Evolutionary conservation across 2,329 filamentous ascomycete species (phyloP).

Genomic region (Fusarium begoniae): DNA sequence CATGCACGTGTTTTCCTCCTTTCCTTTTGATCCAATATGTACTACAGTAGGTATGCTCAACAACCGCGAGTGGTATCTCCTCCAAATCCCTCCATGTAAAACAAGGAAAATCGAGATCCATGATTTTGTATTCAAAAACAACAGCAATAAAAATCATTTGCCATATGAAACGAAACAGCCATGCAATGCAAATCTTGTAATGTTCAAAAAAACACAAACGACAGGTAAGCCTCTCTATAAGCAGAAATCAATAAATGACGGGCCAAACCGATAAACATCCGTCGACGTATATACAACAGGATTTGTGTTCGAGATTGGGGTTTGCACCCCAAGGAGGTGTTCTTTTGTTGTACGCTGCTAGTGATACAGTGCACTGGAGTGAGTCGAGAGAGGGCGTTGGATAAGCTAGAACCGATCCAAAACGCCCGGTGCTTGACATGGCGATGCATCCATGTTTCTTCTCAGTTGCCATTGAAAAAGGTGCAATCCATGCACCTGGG

Average conservation of each 20-base stretch:
- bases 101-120: conserved; percentile 22
- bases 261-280: conserved; percentile 10
- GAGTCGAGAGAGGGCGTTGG: conserved; percentile 12
- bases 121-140: conserved; percentile 15
- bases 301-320: conserved; percentile 31
- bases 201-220: conserved; percentile 14
- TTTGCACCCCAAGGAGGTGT: conserved; percentile 34
- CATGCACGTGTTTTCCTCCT: conserved; percentile 18
- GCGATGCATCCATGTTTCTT: conserved; percentile 10
- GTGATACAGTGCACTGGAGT: conserved; percentile 37
- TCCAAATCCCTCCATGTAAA: conserved; percentile 28
- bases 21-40: conserved; percentile 29
- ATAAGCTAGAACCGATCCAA: conserved; percentile 17
- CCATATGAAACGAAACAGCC: conserved; percentile 28
- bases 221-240: conserved; percentile 28
- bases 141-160: conserved; percentile 5
- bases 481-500: conserved; percentile 23
- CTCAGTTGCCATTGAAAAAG: conserved; percentile 12
- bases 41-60: conserved; percentile 27
- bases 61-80: conserved; percentile 38
- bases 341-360: conserved; percentile 36
- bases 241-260: conserved; percentile 18
- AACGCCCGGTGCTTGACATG: conserved; percentile 11
- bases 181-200: conserved; percentile 38
- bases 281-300: conserved; percentile 35